Evolutionary conservation across 306 rosid species (phyloP).

Genomic region (Dalbergia oliveri): DNA sequence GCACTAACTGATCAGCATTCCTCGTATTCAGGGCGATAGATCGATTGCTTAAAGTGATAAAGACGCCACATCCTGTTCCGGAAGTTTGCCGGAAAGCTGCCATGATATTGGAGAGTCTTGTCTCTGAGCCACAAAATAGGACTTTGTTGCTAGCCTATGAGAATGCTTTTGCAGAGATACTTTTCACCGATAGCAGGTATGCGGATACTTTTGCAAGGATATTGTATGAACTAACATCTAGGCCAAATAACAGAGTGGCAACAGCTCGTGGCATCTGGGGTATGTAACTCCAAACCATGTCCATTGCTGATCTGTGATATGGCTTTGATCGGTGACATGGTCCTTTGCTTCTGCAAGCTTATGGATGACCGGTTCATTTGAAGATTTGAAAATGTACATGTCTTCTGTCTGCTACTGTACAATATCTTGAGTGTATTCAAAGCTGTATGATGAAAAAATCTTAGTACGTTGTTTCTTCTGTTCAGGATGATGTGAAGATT

Average conservation of each 20-base stretch:
- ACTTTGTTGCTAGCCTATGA: conserved; percentile 79
- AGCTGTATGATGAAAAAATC: conserved; percentile 15
- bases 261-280: conserved; percentile 98
- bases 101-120: conserved; percentile 92
- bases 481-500: conserved; percentile 19
- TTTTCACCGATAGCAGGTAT: conserved; percentile 78
- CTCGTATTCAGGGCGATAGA: conserved; percentile 83
- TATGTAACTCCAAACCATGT: conserved; percentile 59
- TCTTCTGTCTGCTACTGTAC: conserved; percentile 30
- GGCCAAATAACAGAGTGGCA: conserved; percentile 85
- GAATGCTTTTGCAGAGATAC: conserved; percentile 93
- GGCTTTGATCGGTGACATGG: conserved; percentile 5
- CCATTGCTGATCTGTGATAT: not conserved
- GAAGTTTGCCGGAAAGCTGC: conserved; percentile 97
- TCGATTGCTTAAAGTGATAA: conserved; percentile 85
- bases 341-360: conserved; percentile 14
- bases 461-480: not conserved
- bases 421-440: conserved; percentile 3
- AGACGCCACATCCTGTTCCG: conserved; percentile 86
- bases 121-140: conserved; percentile 95
- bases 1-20: not conserved
- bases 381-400: conserved; percentile 50
- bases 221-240: conserved; percentile 86
- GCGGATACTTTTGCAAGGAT: conserved; percentile 94
- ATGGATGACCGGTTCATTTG: conserved; percentile 21